Base-by-base conservation (phyloP, 1,284 basidiomycete genomes). In the Ceratobasidium theobromae region DNA sequence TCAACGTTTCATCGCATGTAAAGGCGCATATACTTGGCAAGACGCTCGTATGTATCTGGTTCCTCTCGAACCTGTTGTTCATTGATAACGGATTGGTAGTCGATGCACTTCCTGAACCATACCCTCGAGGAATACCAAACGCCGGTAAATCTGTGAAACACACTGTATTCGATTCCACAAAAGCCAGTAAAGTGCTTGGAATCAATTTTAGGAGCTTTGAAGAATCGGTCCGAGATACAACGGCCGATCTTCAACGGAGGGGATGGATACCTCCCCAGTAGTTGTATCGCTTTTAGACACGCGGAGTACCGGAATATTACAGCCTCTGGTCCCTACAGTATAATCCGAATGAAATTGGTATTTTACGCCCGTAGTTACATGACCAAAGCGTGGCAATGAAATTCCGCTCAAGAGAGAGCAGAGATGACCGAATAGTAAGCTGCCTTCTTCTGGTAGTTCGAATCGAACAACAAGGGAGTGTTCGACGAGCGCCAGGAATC, bases 1-100 rank as follows among this genome's bases (percentile, higher is more conserved):
- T 0, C 76, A 89, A 69, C 79, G 89, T 0, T 83, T 86, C 72
- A 80, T 87, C 70, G 69, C 80, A 49, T 74, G 74, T 33, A 75
- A 72, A 3, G 83, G 76, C 5, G 70, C 74, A 11, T 71, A 38
- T 43, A 30, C 35, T 41, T 52, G 60, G 46, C 60, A 64, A 41
- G 60, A 64, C 23, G 48, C 35, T 52, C 40, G 60, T 64, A 43
- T 18, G 60, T 64, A 14, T 23, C 21, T 35, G 23, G 11, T 14
- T 3, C 4, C 14, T 16, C 12, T 27, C 48, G 52, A 4, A 18
- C n/a, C 23, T 16, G 12, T 16, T 3, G 4, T 16, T 40, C 4
- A n/a, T n/a, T n/a, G n/a, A n/a, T n/a, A n/a, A 43, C 21, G 14
- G 8, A 32, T 14, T 18, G 16, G 16, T 25, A 60, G 57, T 60